Evolutionary conservation across 1,284 basidiomycete species (phyloP).

Genomic region (Mixia osmundae): DNA sequence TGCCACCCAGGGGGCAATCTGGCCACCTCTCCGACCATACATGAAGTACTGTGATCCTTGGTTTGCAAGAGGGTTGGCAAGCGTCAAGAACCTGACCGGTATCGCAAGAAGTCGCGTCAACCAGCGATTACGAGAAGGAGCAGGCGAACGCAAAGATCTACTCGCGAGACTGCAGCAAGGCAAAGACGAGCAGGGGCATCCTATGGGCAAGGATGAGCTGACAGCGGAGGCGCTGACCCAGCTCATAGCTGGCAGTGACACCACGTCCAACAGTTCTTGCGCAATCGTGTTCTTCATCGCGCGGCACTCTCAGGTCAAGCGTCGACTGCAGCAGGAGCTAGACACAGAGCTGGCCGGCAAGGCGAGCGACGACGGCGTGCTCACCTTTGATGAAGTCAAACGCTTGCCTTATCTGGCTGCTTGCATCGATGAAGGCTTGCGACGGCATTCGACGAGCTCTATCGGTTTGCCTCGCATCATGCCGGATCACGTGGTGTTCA

Average conservation of each 20-base stretch:
- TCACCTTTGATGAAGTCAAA: slow-evolving; percentile 30
- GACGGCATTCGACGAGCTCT: slow-evolving; percentile 46
- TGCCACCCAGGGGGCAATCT: slow-evolving; percentile 57
- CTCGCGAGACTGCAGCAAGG: slow-evolving; percentile 53
- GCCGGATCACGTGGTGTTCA: slow-evolving; percentile 38
- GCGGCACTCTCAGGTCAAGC: slow-evolving; percentile 37
- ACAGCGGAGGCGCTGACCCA: slow-evolving; percentile 70
- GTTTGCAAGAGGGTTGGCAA: slow-evolving; percentile 43
- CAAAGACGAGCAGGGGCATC: slow-evolving; percentile 50
- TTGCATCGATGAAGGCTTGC: slow-evolving; percentile 56
- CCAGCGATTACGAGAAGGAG: slow-evolving; percentile 39
- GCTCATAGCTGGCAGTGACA: slow-evolving; percentile 35
- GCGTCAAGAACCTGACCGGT: slow-evolving; percentile 49
- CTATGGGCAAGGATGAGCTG: slow-evolving; percentile 52
- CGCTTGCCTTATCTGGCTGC: slow-evolving; percentile 41
- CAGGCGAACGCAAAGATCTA: slow-evolving; percentile 39
- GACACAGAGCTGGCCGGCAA: slow-evolving; percentile 40
- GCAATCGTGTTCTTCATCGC: slow-evolving; percentile 66
- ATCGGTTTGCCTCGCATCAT: slow-evolving; percentile 58
- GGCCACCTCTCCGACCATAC: slow-evolving; percentile 42
- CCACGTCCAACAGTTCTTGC: slow-evolving; percentile 62
- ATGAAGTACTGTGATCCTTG: slow-evolving; percentile 40
- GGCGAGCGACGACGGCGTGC: slow-evolving; percentile 25
- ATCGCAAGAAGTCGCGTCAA: slow-evolving; percentile 61
- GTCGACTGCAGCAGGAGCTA: slow-evolving; percentile 51